Evolutionary conservation across 116 monocot genomes (phyloP), one percentile per base, ranked within the genome.

Genomic region (Phalaenopsis hybrid): DNA sequence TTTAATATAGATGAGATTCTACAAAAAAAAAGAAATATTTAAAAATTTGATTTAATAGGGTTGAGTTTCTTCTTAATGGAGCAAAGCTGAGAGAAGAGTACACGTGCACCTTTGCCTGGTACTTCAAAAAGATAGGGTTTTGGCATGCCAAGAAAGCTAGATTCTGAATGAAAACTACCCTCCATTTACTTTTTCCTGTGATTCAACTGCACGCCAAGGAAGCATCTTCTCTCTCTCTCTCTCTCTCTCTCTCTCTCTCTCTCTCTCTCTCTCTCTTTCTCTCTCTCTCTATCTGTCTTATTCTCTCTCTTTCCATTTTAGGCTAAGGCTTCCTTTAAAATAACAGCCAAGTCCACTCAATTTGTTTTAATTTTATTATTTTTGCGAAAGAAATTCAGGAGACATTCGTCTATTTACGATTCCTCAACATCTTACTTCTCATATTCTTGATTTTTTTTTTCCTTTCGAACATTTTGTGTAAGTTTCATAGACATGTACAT

Each of bases 91-190:
- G 21, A 25, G 65, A 65, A 7, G 5, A 6, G 5, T 65, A 65
- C 65, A 55, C 55, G 55, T 55, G 55, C 55, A 55, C 25, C 12
- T 65, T 65, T 65, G 25, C 8, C 65, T 65, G 21, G 21, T 23
- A 21, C 65, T 65, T 65, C 25, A 20, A 74, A 84, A 34, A 77
- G 80, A 78, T 48, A 58, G 43, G 15, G 31, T 67, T 75, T 75
- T 59, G 78, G 81, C 84, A 88, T 85, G 85, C 88, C 44, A 88
- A 76, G 83, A 88, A 88, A 86, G 83, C 65, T 65, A 85, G 88
- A 85, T 83, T 86, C 85, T 50, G 57, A 44, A 78, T 79, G 82
- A 33, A 78, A 81, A 63, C 73, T 52, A 57, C 78, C 63, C 33
- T 11, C 70, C 44, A 65, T 83, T 50, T 18, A 78, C 57, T 85